phyloP scores from a whole-genome alignment of 352 stramenopile genomes.

The Pythium periplocum region DNA sequence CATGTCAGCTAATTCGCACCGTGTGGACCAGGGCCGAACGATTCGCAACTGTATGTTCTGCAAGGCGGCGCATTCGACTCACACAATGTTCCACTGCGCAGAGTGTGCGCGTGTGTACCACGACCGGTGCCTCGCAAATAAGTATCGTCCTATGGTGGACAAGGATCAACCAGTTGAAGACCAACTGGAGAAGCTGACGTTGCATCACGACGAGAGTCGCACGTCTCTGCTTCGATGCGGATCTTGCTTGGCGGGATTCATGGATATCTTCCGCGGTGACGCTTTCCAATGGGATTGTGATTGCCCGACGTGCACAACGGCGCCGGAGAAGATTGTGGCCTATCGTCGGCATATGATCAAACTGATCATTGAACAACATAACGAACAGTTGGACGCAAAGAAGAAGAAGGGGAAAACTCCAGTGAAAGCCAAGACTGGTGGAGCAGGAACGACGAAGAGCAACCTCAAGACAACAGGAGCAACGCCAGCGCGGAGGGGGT shows the following conservation, averaged over 20 bases:
- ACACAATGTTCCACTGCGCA: slow-evolving; percentile 7
- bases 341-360: slow-evolving; percentile 12
- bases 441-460: background rate
- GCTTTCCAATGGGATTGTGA: slow-evolving; percentile 11
- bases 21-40: slow-evolving; percentile 3
- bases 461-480: background rate
- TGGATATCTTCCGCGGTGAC: slow-evolving; percentile 10
- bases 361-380: slow-evolving; percentile 18
- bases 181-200: slow-evolving; percentile 6
- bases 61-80: slow-evolving; percentile 2
- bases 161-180: slow-evolving; percentile 5
- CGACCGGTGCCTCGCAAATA: slow-evolving; percentile 12
- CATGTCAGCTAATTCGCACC: background rate
- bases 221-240: slow-evolving; percentile 8
- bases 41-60: slow-evolving; percentile 5
- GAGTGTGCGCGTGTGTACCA: slow-evolving; percentile 15
- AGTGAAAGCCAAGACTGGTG: background rate
- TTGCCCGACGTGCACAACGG: slow-evolving; percentile 9
- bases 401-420: background rate
- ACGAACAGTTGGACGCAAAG: slow-evolving; percentile 7
- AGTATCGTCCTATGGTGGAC: background rate
- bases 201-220: slow-evolving; percentile 4
- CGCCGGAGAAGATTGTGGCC: slow-evolving; percentile 7
- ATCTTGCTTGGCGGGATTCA: slow-evolving; percentile 13
- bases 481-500: background rate